Conservation (phyloP, 2,329 filamentous ascomycete genomes). For the Ceratocystiopsis sp. region DNA sequence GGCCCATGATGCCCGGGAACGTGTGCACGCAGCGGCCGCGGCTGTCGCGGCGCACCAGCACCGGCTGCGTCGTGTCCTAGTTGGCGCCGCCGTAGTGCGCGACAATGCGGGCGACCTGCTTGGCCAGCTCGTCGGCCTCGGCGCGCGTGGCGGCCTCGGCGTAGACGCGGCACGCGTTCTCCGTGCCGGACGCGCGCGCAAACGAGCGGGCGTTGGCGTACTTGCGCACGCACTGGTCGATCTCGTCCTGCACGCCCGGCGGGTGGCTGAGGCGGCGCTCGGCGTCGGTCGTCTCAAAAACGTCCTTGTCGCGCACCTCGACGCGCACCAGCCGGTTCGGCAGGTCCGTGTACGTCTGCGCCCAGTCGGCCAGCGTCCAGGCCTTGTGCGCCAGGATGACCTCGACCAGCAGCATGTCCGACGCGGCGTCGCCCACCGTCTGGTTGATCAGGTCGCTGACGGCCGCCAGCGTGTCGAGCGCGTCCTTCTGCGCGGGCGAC, state of each 20-base stretch:
- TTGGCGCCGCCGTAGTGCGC: slow-evolving; percentile 32
- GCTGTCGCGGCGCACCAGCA: too few species aligned
- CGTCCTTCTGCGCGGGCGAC: slow-evolving; percentile 80
- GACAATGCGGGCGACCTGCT: slow-evolving; percentile 63
- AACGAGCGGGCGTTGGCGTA: slow-evolving; percentile 83
- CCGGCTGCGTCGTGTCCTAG: slow-evolving; percentile 1
- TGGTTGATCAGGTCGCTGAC: slow-evolving; percentile 92
- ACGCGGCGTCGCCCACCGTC: slow-evolving; percentile 89
- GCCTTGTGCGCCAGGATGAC: slow-evolving; percentile 89
- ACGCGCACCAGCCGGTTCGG: slow-evolving; percentile 92
- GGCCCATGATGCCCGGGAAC: too few species aligned
- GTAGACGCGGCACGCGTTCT: slow-evolving; percentile 91
- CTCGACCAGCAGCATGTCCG: slow-evolving; percentile 90
- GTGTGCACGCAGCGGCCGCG: too few species aligned
- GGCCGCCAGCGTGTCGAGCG: slow-evolving; percentile 68
- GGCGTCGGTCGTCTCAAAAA: slow-evolving; percentile 83
- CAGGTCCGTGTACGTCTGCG: slow-evolving; percentile 79
- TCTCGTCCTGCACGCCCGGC: slow-evolving; percentile 62
- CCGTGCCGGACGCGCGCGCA: slow-evolving; percentile 82
- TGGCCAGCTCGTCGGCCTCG: slow-evolving; percentile 81
- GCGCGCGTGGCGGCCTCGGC: slow-evolving; percentile 80
- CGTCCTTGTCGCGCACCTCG: slow-evolving; percentile 70
- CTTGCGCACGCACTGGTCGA: slow-evolving; percentile 76
- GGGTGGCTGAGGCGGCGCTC: slow-evolving; percentile 77
- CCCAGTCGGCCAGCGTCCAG: slow-evolving; percentile 84